phyloP scores from a whole-genome alignment of 495 filamentous ascomycete genomes.

The Penicillium ucsense region DNA sequence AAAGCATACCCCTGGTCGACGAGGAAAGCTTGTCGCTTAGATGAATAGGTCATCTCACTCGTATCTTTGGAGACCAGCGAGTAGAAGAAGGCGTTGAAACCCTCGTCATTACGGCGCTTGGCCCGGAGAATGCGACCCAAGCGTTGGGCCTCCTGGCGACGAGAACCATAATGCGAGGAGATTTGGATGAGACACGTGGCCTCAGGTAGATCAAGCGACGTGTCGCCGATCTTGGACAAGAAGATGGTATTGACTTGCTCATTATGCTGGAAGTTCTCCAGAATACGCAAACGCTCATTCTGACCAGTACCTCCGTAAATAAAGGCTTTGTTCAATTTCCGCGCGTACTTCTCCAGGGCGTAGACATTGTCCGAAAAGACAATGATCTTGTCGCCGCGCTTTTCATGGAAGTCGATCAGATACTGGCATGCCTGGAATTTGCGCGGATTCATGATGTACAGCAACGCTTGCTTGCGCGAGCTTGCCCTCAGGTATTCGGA shows the following conservation, averaged over 20 bases:
- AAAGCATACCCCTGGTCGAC: constrained; percentile 99
- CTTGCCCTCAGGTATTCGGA: constrained; percentile 77
- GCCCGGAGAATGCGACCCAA: constrained; percentile 91
- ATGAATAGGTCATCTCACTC: constrained; percentile 96
- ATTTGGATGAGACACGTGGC: constrained; percentile 98
- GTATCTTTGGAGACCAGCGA: constrained; percentile 95
- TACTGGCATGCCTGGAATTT: constrained; percentile 97
- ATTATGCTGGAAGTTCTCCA: constrained; percentile 97
- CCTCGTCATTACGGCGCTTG: constrained; percentile 94
- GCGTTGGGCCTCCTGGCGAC: constrained; percentile 92
- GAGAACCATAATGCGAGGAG: constrained; percentile 95
- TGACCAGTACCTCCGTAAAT: constrained; percentile 90
- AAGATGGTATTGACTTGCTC: constrained; percentile 91
- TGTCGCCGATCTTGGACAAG: constrained; percentile 96
- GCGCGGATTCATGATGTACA: constrained; percentile 95
- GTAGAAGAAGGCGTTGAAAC: constrained; percentile 99
- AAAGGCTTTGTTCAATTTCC: constrained; percentile 76
- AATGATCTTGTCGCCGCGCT: constrained; percentile 94
- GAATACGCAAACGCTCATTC: constrained; percentile 74
- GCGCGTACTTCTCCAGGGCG: constrained; percentile 76
- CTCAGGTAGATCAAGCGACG: constrained; percentile 91
- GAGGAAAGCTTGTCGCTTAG: constrained; percentile 93
- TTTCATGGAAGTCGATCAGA: constrained; percentile 95
- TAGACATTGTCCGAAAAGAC: constrained; percentile 99
- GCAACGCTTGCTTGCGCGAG: constrained; percentile 56